Conservation (phyloP, 164 flowering plant genomes). For the Berberis vulgaris region DNA sequence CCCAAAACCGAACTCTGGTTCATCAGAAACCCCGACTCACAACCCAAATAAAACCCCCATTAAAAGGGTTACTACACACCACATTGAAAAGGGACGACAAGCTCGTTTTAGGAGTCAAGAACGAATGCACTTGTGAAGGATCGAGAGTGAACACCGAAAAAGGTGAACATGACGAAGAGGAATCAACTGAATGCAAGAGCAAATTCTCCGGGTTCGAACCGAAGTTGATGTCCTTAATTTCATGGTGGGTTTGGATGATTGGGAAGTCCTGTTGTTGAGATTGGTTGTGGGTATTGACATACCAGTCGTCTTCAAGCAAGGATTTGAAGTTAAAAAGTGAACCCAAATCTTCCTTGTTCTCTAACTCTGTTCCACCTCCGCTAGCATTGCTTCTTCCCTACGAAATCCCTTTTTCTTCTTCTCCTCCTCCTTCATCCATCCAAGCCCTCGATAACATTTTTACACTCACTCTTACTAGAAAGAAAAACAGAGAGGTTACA, state of each 20-base stretch:
- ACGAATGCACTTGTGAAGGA: slow-evolving; percentile 41
- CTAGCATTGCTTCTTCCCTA: slow-evolving; percentile 22
- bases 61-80: slow-evolving; percentile 37
- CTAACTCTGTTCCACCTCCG: slow-evolving; percentile 8
- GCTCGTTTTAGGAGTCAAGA: slow-evolving; percentile 35
- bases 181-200: slow-evolving; percentile 40
- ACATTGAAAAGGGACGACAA: slow-evolving; percentile 37
- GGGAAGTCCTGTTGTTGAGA: slow-evolving; percentile 15
- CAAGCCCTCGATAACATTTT: no score
- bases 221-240: slow-evolving; percentile 20
- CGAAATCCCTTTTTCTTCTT: slow-evolving; percentile 27
- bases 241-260: slow-evolving; percentile 14
- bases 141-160: slow-evolving; percentile 37
- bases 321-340: no score
- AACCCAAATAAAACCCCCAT: slow-evolving; percentile 38
- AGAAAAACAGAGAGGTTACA: no score
- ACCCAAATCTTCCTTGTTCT: no score
- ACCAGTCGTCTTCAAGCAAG: slow-evolving; percentile 36
- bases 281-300: slow-evolving; percentile 13
- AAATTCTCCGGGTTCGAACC: slow-evolving; percentile 33
- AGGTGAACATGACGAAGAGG: slow-evolving; percentile 35
- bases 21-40: slow-evolving; percentile 35
- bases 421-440: slow-evolving; percentile 6
- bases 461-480: no score
- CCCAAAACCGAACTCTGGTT: slow-evolving; percentile 15